These are phyloP conservation scores for Bathelium albidoporum DNA, from an alignment of 495 filamentous ascomycete genomes.

Conservation along the genomic window DNA sequence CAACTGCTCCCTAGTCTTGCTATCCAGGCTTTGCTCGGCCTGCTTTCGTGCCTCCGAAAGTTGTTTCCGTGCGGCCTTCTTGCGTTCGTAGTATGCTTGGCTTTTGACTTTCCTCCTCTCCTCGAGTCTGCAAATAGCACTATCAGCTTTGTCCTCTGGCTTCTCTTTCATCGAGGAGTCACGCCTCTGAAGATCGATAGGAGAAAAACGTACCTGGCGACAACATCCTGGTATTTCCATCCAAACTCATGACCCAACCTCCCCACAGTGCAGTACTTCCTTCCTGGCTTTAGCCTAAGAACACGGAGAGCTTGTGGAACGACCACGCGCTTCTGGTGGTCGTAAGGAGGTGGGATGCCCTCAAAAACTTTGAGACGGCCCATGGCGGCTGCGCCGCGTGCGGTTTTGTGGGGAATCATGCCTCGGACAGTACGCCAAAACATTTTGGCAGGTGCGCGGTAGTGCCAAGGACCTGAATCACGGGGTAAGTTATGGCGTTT, in stretches of 20 bases:
- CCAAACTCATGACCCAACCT: conserved; percentile 96
- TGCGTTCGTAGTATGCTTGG: conserved; percentile 97
- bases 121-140: conserved; percentile 68
- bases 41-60: conserved; percentile 83
- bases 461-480: conserved; percentile 85
- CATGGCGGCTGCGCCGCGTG: conserved; percentile 89
- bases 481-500: not conserved
- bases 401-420: conserved; percentile 99
- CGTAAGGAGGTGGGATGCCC: conserved; percentile 96
- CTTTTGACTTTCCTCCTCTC: conserved; percentile 99
- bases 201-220: conserved; percentile 65
- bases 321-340: conserved; percentile 99
- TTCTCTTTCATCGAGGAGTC: not conserved
- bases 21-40: conserved; percentile 61
- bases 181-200: not conserved
- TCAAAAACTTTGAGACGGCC: conserved; percentile 99
- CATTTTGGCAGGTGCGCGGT: conserved; percentile 95
- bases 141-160: conserved; percentile 13
- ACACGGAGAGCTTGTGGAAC: conserved; percentile 96
- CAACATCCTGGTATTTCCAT: conserved; percentile 99
- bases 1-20: conserved; percentile 58
- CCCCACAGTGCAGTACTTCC: conserved; percentile 99
- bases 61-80: conserved; percentile 88
- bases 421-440: conserved; percentile 99
- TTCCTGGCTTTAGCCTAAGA: conserved; percentile 88